Evolutionary conservation across 2,329 filamentous ascomycete species (phyloP).

Genomic region (Cordyceps fumosorosea): DNA sequence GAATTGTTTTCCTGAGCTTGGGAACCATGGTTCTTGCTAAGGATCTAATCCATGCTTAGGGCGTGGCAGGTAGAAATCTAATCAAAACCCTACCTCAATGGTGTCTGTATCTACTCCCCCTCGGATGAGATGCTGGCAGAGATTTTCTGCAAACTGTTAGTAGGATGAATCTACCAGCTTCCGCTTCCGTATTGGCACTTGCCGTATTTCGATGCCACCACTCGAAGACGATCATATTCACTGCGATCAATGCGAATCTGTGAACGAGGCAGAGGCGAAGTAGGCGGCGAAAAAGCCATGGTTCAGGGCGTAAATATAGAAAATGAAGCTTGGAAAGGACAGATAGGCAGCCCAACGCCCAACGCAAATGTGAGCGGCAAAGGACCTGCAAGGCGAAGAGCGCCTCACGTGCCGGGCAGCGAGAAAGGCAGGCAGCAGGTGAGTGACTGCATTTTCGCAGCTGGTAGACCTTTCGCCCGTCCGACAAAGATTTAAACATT

Average conservation of each 20-base stretch:
- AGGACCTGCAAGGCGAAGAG: constrained; percentile 4
- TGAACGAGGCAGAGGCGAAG: background rate
- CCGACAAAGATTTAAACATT: background rate
- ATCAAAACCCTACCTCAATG: constrained; percentile 34
- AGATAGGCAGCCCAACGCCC: background rate
- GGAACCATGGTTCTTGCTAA: background rate
- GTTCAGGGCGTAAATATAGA: background rate
- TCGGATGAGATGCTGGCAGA: constrained; percentile 41
- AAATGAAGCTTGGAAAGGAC: background rate
- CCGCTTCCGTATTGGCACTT: background rate
- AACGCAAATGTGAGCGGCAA: constrained; percentile 2
- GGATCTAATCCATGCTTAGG: constrained; percentile 11
- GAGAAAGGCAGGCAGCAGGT: constrained; percentile 3
- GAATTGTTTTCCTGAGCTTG: background rate
- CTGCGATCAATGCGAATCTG: constrained; percentile 4
- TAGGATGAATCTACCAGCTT: background rate
- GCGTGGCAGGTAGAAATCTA: background rate
- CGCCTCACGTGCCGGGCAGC: constrained; percentile 9
- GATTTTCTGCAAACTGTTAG: constrained; percentile 27
- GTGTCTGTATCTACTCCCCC: constrained; percentile 42
- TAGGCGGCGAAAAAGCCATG: constrained; percentile 2
- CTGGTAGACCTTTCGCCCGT: background rate
- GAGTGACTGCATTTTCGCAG: background rate
- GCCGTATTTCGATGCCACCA: constrained; percentile 9
- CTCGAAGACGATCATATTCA: constrained; percentile 9